These are phyloP conservation scores for Remersonia thermophila DNA, from an alignment of 2,329 filamentous ascomycete species.

Conservation along the genomic window DNA sequence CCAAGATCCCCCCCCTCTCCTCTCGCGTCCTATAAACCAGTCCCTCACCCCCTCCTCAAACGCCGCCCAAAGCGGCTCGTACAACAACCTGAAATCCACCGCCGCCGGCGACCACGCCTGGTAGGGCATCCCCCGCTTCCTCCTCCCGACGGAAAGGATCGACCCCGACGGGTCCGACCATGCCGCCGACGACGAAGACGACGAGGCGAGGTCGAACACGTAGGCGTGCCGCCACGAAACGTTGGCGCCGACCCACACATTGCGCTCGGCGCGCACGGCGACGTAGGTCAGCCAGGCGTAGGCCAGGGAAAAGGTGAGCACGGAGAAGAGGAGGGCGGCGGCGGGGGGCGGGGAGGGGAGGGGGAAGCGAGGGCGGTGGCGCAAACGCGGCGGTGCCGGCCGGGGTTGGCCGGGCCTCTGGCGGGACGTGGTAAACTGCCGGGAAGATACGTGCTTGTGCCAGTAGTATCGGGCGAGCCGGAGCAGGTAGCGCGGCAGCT, in stretches of 20 bases:
- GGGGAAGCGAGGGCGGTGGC: not conserved
- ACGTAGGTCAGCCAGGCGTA: conserved; percentile 8
- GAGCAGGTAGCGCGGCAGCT: not conserved
- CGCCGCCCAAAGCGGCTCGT: conserved; percentile 6
- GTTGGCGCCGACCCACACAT: conserved; percentile 13
- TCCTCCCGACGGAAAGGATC: too few species aligned
- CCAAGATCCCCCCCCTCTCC: conserved; percentile 2
- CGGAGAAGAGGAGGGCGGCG: not conserved
- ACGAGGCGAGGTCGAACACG: conserved; percentile 8
- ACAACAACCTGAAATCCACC: conserved; percentile 14
- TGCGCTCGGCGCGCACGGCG: conserved; percentile 16
- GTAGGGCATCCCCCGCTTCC: conserved; percentile 10
- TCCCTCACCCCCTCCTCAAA: too few species aligned
- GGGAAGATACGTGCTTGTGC: too few species aligned
- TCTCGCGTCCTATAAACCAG: too few species aligned
- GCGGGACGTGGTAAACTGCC: too few species aligned
- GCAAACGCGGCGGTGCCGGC: too few species aligned
- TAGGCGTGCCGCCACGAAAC: conserved; percentile 16
- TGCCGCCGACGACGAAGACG: too few species aligned
- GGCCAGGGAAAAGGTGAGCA: conserved; percentile 3
- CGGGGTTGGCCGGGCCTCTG: too few species aligned
- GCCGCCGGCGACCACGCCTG: conserved; percentile 12
- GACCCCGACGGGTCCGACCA: too few species aligned
- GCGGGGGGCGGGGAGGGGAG: not conserved
- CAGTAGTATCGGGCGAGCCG: too few species aligned